Evolutionary conservation across 768 basidiomycete genomes (phyloP), one percentile per base, ranked within the genome.

Genomic region (Xerocomus potaroensis): DNA sequence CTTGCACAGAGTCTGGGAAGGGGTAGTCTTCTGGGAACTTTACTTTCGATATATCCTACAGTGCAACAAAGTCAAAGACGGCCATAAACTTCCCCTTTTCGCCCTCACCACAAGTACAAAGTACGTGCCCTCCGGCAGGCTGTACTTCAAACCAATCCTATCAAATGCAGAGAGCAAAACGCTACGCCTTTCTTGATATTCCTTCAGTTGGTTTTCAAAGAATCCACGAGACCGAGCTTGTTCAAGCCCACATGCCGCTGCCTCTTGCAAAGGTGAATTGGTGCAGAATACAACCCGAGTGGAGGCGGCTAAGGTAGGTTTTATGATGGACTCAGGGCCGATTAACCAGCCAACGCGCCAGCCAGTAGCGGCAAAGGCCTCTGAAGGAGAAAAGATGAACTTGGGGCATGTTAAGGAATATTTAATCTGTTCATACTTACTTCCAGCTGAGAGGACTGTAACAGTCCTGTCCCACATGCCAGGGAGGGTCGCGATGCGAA

Each of bases 391-490:
- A 12, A 21, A 5, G 6, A n/a, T n/a, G n/a, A n/a, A n/a, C n/a
- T n/a, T n/a, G n/a, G n/a, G n/a, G n/a, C n/a, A n/a, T n/a, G n/a
- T n/a, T n/a, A 11, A 24, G 29, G n/a, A 21, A 1, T 3, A 24
- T 21, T 31, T 26, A 29, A 27, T 30, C 9, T 26, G 10, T 43
- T 33, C 27, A 15, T 5, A 67, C 83, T 71, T 68, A 91, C 91
- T 95, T 56, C 93, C 93, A 23, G 90, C 94, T n/a, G 91, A 94
- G 32, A 87, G 83, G 45, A 97, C 90, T 7, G 95, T 97, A 34
- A 99, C 83, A 0, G 96, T 99, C 35, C 96, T 83, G 55, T 97
- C 90, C 94, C 94, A 98, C 90, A 98, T 96, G 18, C 92, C 91
- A 5, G 93, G 94, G n/a, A 99, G 76, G 29, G 74, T 90, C 4